Evolutionary conservation across 2,329 filamentous ascomycete species (phyloP).

Genomic region (Xylariaceae sp.): DNA sequence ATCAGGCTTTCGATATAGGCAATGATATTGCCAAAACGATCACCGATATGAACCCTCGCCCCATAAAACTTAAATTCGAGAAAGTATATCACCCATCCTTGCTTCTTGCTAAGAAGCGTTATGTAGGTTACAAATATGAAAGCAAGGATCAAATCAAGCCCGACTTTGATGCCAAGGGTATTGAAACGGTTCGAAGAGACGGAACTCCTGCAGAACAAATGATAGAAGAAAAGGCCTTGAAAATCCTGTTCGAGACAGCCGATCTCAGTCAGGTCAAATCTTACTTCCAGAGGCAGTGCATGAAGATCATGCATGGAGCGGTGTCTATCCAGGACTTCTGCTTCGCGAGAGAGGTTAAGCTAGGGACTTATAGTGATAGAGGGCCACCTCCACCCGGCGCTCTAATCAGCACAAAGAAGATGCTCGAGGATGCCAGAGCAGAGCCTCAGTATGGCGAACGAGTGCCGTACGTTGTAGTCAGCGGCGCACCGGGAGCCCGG

Average conservation of each 20-base stretch:
- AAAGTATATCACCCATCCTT: constrained; percentile 98
- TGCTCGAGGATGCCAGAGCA: constrained; percentile 83
- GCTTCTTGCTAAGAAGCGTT: constrained; percentile 93
- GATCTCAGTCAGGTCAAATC: constrained; percentile 87
- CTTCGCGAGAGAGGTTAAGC: constrained; percentile 88
- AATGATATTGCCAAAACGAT: constrained; percentile 88
- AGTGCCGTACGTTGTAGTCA: constrained; percentile 91
- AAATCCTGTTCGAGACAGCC: constrained; percentile 85
- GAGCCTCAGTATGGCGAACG: constrained; percentile 96
- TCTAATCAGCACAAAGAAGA: constrained; percentile 82
- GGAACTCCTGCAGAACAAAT: constrained; percentile 95
- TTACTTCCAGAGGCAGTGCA: constrained; percentile 89
- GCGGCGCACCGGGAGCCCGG: constrained; percentile 82
- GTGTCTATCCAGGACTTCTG: constrained; percentile 96
- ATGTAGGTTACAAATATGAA: constrained; percentile 98
- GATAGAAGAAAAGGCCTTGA: constrained; percentile 91
- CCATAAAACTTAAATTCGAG: constrained; percentile 96
- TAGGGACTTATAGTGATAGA: constrained; percentile 85
- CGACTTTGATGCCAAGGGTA: constrained; percentile 97
- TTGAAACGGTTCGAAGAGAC: constrained; percentile 94
- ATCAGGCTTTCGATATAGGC: constrained; percentile 90
- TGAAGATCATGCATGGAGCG: constrained; percentile 87
- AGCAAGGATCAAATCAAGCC: constrained; percentile 74
- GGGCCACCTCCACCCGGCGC: constrained; percentile 85
- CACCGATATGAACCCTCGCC: constrained; percentile 87